phyloP scores from a whole-genome alignment of 108 stramenopile genomes.

The Hondaea fermentalgiana region DNA sequence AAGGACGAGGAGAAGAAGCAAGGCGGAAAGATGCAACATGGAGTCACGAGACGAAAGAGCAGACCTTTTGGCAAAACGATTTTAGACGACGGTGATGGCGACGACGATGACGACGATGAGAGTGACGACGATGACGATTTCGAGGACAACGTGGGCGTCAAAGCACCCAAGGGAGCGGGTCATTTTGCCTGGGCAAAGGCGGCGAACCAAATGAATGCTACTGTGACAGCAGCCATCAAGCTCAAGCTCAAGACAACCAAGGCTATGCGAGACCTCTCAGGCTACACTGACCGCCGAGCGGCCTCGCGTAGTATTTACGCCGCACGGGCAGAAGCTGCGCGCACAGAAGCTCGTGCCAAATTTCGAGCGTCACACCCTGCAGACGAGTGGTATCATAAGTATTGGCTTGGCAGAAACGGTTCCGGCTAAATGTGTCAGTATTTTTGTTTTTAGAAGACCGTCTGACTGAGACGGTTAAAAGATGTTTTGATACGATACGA shows the following conservation, averaged over 20 bases:
- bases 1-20: not conserved
- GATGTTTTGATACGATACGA: no score
- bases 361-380: not conserved
- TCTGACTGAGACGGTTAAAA: no score
- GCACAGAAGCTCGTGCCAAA: not conserved
- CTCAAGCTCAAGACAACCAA: slow-evolving; percentile 7
- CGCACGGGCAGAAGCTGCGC: not conserved
- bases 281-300: not conserved
- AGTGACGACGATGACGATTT: not conserved
- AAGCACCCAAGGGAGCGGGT: not conserved
- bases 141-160: not conserved
- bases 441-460: no score
- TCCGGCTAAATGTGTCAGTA: not conserved
- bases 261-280: not conserved
- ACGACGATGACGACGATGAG: not conserved
- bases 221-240: not conserved
- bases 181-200: not conserved
- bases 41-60: not conserved
- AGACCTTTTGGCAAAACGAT: not conserved
- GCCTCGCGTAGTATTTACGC: not conserved
- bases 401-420: not conserved
- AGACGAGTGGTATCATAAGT: not conserved
- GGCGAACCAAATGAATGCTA: not conserved
- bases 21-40: not conserved
- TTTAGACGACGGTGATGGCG: not conserved